A percentile compares a stretch with the other conserved stretches of the same genome.
These are phyloP conservation scores for Coemansia furcata DNA, from an alignment of 192 early-diverging fungal genomes.

Conservation along the genomic window DNA sequence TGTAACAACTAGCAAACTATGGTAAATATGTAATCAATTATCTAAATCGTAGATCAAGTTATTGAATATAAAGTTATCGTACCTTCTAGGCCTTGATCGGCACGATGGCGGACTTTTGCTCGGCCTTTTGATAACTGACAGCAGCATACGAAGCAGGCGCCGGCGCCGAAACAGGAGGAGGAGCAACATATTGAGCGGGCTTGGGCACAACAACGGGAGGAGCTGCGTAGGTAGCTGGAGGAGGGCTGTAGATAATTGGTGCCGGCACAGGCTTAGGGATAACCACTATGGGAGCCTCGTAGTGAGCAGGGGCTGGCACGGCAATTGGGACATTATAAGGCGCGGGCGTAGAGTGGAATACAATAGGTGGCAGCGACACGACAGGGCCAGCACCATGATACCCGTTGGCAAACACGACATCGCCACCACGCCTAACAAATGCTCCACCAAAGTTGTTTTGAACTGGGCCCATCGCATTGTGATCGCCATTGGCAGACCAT, in stretches of 20 bases:
- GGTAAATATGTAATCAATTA: not conserved
- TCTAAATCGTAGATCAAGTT: not conserved
- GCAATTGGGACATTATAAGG: constrained; percentile 9
- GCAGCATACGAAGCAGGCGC: constrained; percentile 3
- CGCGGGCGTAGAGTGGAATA: constrained; percentile 9
- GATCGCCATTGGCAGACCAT: constrained; percentile 32
- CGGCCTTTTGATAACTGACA: constrained; percentile 5
- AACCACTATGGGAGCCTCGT: constrained; percentile 1
- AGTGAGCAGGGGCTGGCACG: constrained; percentile 19
- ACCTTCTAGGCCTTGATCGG: constrained; percentile 15
- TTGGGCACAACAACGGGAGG: constrained; percentile 2
- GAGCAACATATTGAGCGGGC: not conserved
- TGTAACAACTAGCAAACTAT: not conserved
- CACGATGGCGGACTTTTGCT: constrained; percentile 13
- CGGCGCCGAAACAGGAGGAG: constrained; percentile 1
- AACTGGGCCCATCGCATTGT: constrained; percentile 18
- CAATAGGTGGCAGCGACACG: constrained; percentile 8
- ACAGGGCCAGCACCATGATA: not conserved
- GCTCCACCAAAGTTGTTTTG: constrained; percentile 20
- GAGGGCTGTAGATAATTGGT: constrained; percentile 5
- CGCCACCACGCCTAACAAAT: constrained; percentile 12
- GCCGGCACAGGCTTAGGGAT: constrained; percentile 1
- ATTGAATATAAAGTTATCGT: not conserved
- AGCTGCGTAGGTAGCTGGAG: constrained; percentile 13
- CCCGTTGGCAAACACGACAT: constrained; percentile 12